Evolutionary conservation across 345 rosid species (phyloP), one percentile per base, ranked within the genome.

Genomic region (Lagerstroemia speciosa): DNA sequence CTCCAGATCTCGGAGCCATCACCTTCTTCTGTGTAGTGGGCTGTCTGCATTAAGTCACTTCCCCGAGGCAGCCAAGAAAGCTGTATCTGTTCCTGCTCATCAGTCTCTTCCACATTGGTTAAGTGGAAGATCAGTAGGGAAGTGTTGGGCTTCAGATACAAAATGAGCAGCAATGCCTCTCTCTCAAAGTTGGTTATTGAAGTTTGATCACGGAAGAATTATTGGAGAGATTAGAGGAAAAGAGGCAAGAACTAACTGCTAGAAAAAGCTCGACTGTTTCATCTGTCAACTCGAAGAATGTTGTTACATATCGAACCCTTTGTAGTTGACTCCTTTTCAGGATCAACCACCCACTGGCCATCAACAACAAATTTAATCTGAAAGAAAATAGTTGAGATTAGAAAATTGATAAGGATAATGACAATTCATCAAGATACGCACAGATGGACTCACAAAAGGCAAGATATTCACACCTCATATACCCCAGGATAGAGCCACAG

Each of bases 401-500:
- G 67, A 62, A 48, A 40, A 53, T 53, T 53, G 2, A 48, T 5
- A 53, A 53, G n/a, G 55, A 22, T 22, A 8, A 5, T 19, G 55
- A 22, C 8, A 8, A 5, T 19, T 22, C 55, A 16, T n/a, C 30
- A 24, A 53, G 29, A 24, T 7, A 53, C 30, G 14, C 29, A 48
- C 12, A 24, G 29, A n/a, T 24, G 29, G 27, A 1, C 29, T 30
- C 30, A 53, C 29, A 24, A n/a, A 53, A 53, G 15, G 60, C 30
- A 53, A 14, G 19, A 8, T 30, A 27, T 27, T 27, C 29, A 11
- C 32, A 58, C 32, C 92, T 94, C 97, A 55, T 89, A 91, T 17
- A 61, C 77, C 71, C 96, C 97, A 1, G 99, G 96, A 86, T 94
- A 94, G n/a, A 94, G 93, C 96, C 97, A 91, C 43, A 94, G 81